A percentile compares a stretch with the other conserved stretches of the same genome.
Evolutionary conservation across 2,329 filamentous ascomycete species (phyloP).

Genomic region (Calonectria multiphialidica): DNA sequence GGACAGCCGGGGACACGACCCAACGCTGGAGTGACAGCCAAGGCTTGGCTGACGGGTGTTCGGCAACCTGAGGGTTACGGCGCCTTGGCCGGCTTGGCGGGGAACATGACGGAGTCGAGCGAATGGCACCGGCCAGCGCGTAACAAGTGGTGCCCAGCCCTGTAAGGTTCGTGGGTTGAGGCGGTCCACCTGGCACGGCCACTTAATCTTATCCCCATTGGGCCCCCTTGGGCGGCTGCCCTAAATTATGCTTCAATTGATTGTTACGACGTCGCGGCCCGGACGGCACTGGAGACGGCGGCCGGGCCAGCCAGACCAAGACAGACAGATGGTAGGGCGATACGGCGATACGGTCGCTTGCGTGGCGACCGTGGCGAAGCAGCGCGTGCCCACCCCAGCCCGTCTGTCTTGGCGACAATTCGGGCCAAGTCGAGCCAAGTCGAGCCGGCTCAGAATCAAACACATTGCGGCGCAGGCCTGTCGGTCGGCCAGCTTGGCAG

Average conservation of each 20-base stretch:
- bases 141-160: neutral
- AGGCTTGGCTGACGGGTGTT: constrained; percentile 23
- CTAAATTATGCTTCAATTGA: neutral
- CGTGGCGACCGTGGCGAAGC: constrained; percentile 19
- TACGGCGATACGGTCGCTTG: neutral
- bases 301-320: neutral
- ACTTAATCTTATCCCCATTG: neutral
- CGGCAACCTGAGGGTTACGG: constrained; percentile 12
- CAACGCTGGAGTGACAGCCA: constrained; percentile 6
- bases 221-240: neutral
- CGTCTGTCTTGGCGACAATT: constrained; percentile 14
- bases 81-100: constrained; percentile 17
- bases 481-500: neutral
- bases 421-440: neutral
- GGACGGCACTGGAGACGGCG: neutral
- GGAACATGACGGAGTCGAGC: neutral
- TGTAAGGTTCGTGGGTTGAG: neutral
- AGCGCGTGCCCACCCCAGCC: constrained; percentile 4
- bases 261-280: neutral
- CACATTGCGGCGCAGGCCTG: constrained; percentile 9
- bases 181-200: neutral
- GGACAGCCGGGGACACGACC: neutral
- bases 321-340: neutral
- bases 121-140: neutral
- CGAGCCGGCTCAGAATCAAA: neutral